Evolutionary conservation across 225 moss, liverwort and hornwort genomes (phyloP).

Genomic region (Marchantia paleacea): DNA sequence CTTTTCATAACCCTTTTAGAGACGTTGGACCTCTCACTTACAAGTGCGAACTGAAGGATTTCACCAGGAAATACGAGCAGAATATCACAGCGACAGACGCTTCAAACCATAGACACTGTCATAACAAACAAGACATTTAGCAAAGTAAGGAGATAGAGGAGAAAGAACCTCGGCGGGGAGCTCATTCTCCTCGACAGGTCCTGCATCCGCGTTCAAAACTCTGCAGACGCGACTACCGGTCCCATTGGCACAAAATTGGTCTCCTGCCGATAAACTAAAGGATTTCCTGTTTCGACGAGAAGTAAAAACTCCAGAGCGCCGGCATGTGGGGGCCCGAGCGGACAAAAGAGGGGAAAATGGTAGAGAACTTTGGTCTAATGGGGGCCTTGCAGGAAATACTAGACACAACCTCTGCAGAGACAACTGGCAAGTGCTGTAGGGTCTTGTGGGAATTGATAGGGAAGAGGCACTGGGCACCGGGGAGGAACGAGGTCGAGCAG

Average conservation of each 20-base stretch:
- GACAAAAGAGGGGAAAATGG: not conserved
- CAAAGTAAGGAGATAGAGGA: not conserved
- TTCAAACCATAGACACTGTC: not conserved
- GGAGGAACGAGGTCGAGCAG: conserved; percentile 6
- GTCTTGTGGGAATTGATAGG: conserved; percentile 7
- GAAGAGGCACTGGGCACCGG: not conserved
- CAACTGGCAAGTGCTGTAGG: not conserved
- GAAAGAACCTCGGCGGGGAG: conserved; percentile 30
- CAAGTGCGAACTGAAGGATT: not conserved
- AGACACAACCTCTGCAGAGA: conserved; percentile 5
- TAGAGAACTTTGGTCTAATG: conserved; percentile 2
- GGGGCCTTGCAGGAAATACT: not conserved
- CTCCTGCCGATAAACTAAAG: conserved; percentile 5
- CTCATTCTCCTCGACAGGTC: conserved; percentile 34
- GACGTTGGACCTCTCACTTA: not conserved
- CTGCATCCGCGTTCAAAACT: conserved; percentile 45
- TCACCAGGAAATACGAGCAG: not conserved
- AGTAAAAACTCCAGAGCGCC: not conserved
- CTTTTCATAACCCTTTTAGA: too few species aligned
- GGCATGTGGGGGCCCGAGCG: not conserved
- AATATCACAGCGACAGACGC: not conserved
- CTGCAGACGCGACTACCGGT: conserved; percentile 25
- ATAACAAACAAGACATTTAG: not conserved
- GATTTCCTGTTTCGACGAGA: conserved; percentile 3
- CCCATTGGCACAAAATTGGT: conserved; percentile 14